Conservation (phyloP, 192 early-diverging fungal genomes). For the Phycomyces blakesleeanus region DNA sequence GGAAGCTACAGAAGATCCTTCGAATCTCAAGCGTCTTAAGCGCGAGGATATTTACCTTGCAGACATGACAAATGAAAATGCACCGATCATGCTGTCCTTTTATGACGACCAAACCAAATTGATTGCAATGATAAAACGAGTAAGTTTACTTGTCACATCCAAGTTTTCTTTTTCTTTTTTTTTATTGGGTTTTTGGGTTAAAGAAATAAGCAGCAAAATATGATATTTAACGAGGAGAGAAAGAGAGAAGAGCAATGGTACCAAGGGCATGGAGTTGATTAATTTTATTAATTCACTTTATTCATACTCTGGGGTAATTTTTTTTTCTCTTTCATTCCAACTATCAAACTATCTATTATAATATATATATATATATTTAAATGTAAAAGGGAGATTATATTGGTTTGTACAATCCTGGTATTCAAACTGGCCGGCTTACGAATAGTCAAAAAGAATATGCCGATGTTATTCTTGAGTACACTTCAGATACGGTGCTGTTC, state of each 20-base stretch:
- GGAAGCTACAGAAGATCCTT: not conserved
- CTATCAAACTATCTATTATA: too few relatives aligned
- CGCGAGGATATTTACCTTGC: slow-evolving; percentile 7
- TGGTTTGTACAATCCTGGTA: slow-evolving; percentile 17
- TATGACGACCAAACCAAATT: slow-evolving; percentile 21
- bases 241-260: too few relatives aligned
- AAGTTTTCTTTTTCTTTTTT: too few relatives aligned
- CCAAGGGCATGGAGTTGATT: too few relatives aligned
- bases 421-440: not conserved
- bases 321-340: too few relatives aligned
- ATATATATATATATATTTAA: too few relatives aligned
- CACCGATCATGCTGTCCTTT: slow-evolving; percentile 5
- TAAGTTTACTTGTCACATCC: too few relatives aligned
- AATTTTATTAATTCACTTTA: not conserved
- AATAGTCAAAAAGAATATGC: not conserved
- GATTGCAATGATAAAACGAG: slow-evolving; percentile 5
- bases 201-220: too few relatives aligned
- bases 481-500: slow-evolving; percentile 18
- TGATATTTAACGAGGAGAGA: too few relatives aligned
- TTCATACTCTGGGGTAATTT: not conserved
- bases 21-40: not conserved
- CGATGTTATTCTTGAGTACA: slow-evolving; percentile 16
- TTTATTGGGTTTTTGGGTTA: too few relatives aligned
- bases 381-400: slow-evolving; percentile 18
- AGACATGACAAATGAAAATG: slow-evolving; percentile 12